Base-by-base conservation (phyloP, 148 eudicot species). In the Beta vulgaris region DNA sequence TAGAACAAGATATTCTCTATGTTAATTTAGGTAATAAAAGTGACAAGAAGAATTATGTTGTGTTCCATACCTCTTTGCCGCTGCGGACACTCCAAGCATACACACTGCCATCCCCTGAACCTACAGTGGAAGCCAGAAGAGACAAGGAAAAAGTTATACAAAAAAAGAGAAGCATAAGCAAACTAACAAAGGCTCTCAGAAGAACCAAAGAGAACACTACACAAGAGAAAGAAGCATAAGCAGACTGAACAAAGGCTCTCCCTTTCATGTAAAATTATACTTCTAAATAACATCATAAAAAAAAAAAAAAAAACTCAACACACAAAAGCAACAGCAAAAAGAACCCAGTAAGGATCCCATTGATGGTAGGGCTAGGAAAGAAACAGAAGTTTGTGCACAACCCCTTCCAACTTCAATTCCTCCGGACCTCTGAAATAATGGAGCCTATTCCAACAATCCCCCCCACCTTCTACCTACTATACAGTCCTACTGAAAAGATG, bases 31-130 rank as follows among this genome's bases (percentile, higher is more conserved):
- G 21, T 54, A 40, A 54, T 35, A 53, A 55, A 39, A 43, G 5
- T 44, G 21, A 2, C 13, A 36, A 49, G 35, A 67, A 73, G 8
- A 35, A 73, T 18, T 11, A 72, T 58, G 73, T 36, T 54, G 46
- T 39, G 73, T 11, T 55, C 31, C 81, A 57, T 90, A 95, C 98
- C 86, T 92, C 99, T 88, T 96, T 90, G 78, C 99, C 98, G 77
- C 90, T 92, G 39, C 98, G 91, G 73, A 87, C 87, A 78, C 92
- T 92, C 99, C 98, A 92, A 62, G 98, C 99, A 86, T 82, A 92
- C 2, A 96, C 97, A 87, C 94, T 92, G 48, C 99, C 99, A 81
- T 96, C 97, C 36, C 99, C 99, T 70, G 99, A 92, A 74, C 99
- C 98, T 95, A 90, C 75, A 74, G 80, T n/a, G 55, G 61, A 64